These are phyloP conservation scores for Omphalea diandra DNA, from an alignment of 441 rosid genomes.

Conservation along the genomic window DNA sequence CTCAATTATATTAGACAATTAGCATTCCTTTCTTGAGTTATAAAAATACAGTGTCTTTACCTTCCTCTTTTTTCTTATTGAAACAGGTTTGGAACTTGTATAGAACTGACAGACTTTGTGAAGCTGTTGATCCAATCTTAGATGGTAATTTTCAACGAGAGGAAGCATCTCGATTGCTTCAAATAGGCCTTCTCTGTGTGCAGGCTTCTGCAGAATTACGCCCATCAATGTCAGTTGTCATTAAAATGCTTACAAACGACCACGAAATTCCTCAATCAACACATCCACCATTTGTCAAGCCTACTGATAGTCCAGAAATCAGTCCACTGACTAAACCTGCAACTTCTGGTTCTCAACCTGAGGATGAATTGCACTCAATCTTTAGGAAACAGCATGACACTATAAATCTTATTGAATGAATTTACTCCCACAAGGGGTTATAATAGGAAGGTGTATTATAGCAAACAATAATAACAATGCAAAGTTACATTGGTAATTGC, in stretches of 20 bases:
- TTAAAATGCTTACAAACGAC: constrained; percentile 51
- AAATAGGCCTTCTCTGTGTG: constrained; percentile 69
- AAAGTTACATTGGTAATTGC: too few relatives aligned
- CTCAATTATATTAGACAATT: not conserved
- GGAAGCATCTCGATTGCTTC: constrained; percentile 52
- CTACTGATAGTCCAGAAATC: constrained; percentile 29
- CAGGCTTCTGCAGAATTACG: constrained; percentile 84
- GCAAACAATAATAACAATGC: too few relatives aligned
- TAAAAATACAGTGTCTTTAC: too few relatives aligned
- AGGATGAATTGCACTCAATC: constrained; percentile 42
- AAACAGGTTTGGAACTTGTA: constrained; percentile 62
- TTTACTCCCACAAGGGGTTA: too few relatives aligned
- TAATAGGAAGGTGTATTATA: too few relatives aligned
- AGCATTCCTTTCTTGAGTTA: not conserved
- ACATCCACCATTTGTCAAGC: constrained; percentile 75
- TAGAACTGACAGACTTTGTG: constrained; percentile 37
- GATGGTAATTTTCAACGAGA: constrained; percentile 41
- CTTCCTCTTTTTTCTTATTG: constrained; percentile 4
- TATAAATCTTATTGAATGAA: constrained; percentile 44
- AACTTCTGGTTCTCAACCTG: constrained; percentile 29
- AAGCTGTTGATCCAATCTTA: constrained; percentile 65
- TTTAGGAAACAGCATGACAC: constrained; percentile 40
- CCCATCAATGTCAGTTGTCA: constrained; percentile 72
- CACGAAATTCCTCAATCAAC: constrained; percentile 55
- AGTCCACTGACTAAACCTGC: constrained; percentile 18